Percentiles rank a stretch among this genome's conserved stretches.
Evolutionary conservation across 2,329 filamentous ascomycete genomes (phyloP).

Genomic region (Ustilaginoidea virens): DNA sequence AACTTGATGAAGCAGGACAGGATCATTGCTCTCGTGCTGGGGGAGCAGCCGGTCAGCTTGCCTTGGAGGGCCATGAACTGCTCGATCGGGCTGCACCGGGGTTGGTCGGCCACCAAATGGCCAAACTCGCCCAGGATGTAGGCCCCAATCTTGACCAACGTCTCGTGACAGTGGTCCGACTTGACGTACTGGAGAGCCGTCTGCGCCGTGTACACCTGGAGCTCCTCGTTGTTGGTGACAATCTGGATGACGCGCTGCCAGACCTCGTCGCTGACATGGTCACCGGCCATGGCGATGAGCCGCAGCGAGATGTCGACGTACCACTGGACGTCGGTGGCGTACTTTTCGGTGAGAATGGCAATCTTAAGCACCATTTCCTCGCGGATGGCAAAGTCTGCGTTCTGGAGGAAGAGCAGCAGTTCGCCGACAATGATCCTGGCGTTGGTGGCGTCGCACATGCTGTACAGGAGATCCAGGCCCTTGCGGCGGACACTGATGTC

Average conservation of each 20-base stretch:
- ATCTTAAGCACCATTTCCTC: constrained; percentile 99
- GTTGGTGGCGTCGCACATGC: constrained; percentile 97
- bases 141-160: constrained; percentile 90
- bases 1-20: constrained; percentile 95
- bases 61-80: constrained; percentile 85
- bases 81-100: constrained; percentile 88
- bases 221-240: constrained; percentile 95
- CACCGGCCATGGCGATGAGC: constrained; percentile 88
- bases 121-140: constrained; percentile 96
- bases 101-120: constrained; percentile 84
- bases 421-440: constrained; percentile 87
- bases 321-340: constrained; percentile 96
- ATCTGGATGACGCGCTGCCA: constrained; percentile 99
- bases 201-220: constrained; percentile 91
- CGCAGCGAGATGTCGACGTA: constrained; percentile 96
- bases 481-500: constrained; percentile 96
- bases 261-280: constrained; percentile 97
- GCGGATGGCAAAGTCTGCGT: constrained; percentile 90
- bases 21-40: constrained; percentile 83
- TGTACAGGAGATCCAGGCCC: constrained; percentile 90
- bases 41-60: constrained; percentile 80
- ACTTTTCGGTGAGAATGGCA: constrained; percentile 95
- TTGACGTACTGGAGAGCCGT: constrained; percentile 89
- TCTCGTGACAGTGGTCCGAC: constrained; percentile 88
- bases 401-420: constrained; percentile 85